Evolutionary conservation across 2,329 filamentous ascomycete species (phyloP), one percentile per base, ranked within the genome.

Genomic region (Fusarium sp.): DNA sequence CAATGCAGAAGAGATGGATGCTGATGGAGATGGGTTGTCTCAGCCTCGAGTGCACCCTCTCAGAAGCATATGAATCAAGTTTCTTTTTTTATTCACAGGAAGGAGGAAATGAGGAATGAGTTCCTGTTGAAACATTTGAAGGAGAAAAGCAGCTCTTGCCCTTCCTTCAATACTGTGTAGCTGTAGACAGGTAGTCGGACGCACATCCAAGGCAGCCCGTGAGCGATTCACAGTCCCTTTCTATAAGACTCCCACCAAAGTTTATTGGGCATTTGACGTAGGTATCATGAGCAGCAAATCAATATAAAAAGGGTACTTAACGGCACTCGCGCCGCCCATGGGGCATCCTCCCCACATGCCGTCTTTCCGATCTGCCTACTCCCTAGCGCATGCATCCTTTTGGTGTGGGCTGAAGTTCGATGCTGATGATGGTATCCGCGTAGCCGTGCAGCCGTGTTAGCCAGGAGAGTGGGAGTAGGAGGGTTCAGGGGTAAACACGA

Each of bases 291-390:
- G 45, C 41, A 28, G 50, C 24, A 62, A 54, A 61, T n/a, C 50
- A 28, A 20, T 63, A 54, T 42, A 30, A 39, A 18, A n/a, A 52
- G 38, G 42, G 45, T 73, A 62, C 61, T 55, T 66, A 42, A 44
- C 41, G 51, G 58, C 32, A 56, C 48, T 18, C 48, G 26, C 14
- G 45, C 52, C 50, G 47, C 54, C 34, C 55, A 15, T 30, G 51
- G 51, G 51, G 51, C 51, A 42, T 63, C 54, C 61, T 34, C 68
- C 38, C 68, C 73, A 73, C 73, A 71, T 73, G 51, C 70, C 66
- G 70, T 68, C 52, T 76, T 61, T 74, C 70, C 74, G 66, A 44
- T 42, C 57, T 66, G 48, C 57, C 57, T 63, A 51, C 57, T 52
- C 62, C 38, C 32, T 45, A 42, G 56, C 61, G 47, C 52, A 32